These are phyloP conservation scores for Trichoderma hamatum DNA, from an alignment of 2,329 filamentous ascomycete species.

Conservation along the genomic window DNA sequence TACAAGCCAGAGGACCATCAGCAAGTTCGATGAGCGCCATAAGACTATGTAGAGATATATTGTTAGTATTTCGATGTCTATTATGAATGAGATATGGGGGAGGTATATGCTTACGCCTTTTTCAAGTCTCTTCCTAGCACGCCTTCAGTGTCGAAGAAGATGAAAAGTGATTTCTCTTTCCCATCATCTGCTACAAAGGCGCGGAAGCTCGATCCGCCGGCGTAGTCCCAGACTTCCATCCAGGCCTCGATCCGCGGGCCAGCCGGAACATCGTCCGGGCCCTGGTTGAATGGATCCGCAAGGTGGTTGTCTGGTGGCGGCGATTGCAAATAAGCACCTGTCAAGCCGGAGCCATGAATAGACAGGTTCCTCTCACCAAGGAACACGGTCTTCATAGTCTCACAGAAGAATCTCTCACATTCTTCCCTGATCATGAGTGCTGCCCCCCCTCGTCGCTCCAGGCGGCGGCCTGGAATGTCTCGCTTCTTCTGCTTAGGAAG, in stretches of 20 bases:
- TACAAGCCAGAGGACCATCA: slow-evolving; percentile 73
- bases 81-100: not conserved
- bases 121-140: slow-evolving; percentile 78
- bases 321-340: slow-evolving; percentile 67
- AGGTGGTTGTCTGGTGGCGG: slow-evolving; percentile 56
- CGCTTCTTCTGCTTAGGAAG: slow-evolving; percentile 58
- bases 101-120: slow-evolving; percentile 68
- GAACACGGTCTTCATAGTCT: slow-evolving; percentile 91
- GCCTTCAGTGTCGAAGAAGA: slow-evolving; percentile 76
- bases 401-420: slow-evolving; percentile 99
- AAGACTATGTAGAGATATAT: slow-evolving; percentile 56
- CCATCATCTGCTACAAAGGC: slow-evolving; percentile 77
- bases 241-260: slow-evolving; percentile 59
- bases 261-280: slow-evolving; percentile 34
- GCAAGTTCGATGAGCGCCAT: slow-evolving; percentile 91
- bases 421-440: slow-evolving; percentile 96
- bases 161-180: slow-evolving; percentile 75
- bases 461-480: slow-evolving; percentile 47
- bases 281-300: slow-evolving; percentile 42
- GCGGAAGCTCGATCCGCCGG: slow-evolving; percentile 79
- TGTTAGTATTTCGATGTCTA: not conserved
- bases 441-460: slow-evolving; percentile 80
- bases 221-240: slow-evolving; percentile 85
- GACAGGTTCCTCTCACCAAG: slow-evolving; percentile 87
- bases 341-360: slow-evolving; percentile 80